A percentile compares a stretch with the other conserved stretches of the same genome.
Evolutionary conservation across 129 eudicot species (phyloP).

Genomic region (Silybum marianum): DNA sequence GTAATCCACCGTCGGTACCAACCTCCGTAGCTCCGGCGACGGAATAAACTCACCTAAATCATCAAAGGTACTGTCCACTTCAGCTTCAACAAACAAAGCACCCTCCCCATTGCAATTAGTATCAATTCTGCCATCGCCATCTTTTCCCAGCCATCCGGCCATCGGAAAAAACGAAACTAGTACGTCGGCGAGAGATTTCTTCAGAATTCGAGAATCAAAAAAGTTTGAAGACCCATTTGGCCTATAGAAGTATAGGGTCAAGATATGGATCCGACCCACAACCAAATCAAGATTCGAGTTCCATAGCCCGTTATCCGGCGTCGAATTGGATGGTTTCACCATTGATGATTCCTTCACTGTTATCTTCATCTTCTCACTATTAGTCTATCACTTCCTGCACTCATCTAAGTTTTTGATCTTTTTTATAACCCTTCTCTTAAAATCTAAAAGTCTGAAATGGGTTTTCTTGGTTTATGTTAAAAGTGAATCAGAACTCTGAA

Average conservation of each 20-base stretch:
- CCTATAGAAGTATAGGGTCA: constrained; percentile 25
- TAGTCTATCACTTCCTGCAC: no score
- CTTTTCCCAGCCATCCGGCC: constrained; percentile 25
- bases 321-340: constrained; percentile 21
- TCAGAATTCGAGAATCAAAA: constrained; percentile 16
- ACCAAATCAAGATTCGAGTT: constrained; percentile 33
- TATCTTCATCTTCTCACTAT: constrained; percentile 18
- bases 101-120: constrained; percentile 33
- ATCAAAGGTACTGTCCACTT: constrained; percentile 12
- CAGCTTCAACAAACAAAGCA: constrained; percentile 40
- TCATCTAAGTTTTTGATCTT: no score
- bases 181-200: constrained; percentile 24
- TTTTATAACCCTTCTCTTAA: no score
- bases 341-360: constrained; percentile 22
- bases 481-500: no score
- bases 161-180: constrained; percentile 22
- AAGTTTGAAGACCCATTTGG: constrained; percentile 22
- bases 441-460: no score
- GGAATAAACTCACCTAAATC: constrained; percentile 33
- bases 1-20: constrained; percentile 30
- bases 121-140: constrained; percentile 10
- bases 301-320: constrained; percentile 21
- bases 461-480: no score
- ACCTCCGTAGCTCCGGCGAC: constrained; percentile 24
- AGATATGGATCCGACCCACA: constrained; percentile 30